phyloP scores from a whole-genome alignment of 768 basidiomycete genomes.

The Mycena amicta region DNA sequence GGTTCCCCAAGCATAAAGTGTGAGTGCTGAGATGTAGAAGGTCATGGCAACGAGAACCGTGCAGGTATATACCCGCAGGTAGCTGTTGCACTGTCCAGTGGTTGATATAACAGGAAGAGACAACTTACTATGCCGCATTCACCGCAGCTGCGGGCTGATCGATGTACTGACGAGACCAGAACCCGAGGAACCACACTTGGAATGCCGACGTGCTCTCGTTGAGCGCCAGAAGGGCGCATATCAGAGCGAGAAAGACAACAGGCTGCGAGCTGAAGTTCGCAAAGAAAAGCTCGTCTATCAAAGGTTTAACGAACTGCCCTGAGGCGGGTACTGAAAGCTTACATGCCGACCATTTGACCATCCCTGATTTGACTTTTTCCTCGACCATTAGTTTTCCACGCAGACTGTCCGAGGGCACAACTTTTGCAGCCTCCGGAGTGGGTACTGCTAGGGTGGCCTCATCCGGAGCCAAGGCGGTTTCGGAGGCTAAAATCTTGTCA shows the following conservation, averaged over 20 bases:
- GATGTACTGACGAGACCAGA: slow-evolving; percentile 48
- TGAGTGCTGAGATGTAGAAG: slow-evolving; percentile 29
- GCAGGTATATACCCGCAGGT: slow-evolving; percentile 37
- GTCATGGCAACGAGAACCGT: slow-evolving; percentile 27
- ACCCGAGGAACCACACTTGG: slow-evolving; percentile 48
- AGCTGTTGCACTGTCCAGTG: slow-evolving; percentile 30
- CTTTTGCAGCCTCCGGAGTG: slow-evolving; percentile 23
- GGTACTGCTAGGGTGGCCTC: background rate
- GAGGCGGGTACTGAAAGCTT: too few species aligned
- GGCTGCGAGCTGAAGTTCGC: slow-evolving; percentile 31
- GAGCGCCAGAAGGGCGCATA: slow-evolving; percentile 26
- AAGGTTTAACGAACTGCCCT: too few species aligned
- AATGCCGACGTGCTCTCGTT: slow-evolving; percentile 24
- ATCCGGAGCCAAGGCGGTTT: slow-evolving; percentile 1
- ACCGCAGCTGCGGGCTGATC: slow-evolving; percentile 35
- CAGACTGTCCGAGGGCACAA: slow-evolving; percentile 11
- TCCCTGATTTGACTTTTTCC: slow-evolving; percentile 10
- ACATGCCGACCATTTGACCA: slow-evolving; percentile 32
- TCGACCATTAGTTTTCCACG: slow-evolving; percentile 7
- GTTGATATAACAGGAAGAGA: background rate
- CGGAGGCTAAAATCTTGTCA: slow-evolving; percentile 30
- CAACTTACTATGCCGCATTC: slow-evolving; percentile 33
- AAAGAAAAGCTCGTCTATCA: slow-evolving; percentile 34
- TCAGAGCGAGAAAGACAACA: slow-evolving; percentile 32
- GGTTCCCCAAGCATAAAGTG: slow-evolving; percentile 35